A percentile compares a stretch with the other conserved stretches of the same genome.
These are phyloP conservation scores for Apophysomyces ossiformis DNA, from an alignment of 371 early-diverging fungal species.

Conservation along the genomic window DNA sequence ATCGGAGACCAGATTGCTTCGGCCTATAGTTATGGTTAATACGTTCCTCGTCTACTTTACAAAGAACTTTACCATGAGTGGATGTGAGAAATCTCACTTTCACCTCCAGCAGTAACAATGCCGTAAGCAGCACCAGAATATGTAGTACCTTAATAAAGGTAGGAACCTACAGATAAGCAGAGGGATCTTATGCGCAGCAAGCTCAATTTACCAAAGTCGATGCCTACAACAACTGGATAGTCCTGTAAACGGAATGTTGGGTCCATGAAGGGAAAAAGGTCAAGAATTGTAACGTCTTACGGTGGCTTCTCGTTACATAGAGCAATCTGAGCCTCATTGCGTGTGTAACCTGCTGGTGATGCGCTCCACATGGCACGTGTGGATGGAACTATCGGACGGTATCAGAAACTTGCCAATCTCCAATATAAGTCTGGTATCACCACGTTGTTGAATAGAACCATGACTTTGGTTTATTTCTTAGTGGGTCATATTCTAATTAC, in stretches of 20 bases:
- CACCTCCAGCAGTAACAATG: slow-evolving; percentile 38
- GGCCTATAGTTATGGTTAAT: slow-evolving; percentile 32
- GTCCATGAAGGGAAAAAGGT: slow-evolving; percentile 19
- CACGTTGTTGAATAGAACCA: not conserved
- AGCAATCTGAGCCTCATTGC: slow-evolving; percentile 5
- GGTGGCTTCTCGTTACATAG: not conserved
- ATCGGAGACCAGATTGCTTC: slow-evolving; percentile 40
- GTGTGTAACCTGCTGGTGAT: not conserved
- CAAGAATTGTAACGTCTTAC: not conserved
- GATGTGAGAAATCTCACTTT: slow-evolving; percentile 36
- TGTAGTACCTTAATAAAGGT: slow-evolving; percentile 52
- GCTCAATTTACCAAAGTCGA: slow-evolving; percentile 53
- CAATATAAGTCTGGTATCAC: not conserved
- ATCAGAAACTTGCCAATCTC: not conserved
- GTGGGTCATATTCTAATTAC: not conserved
- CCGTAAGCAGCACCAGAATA: slow-evolving; percentile 64
- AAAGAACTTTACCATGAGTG: slow-evolving; percentile 31
- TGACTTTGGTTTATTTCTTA: not conserved
- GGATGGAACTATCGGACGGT: not conserved
- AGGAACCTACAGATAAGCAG: not conserved
- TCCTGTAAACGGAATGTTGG: slow-evolving; percentile 32
- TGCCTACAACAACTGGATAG: slow-evolving; percentile 63
- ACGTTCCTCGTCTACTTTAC: not conserved
- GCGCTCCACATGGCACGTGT: not conserved
- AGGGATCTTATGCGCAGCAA: not conserved